These are phyloP conservation scores for Torrubiellomyces zombiae DNA, from an alignment of 2,329 filamentous ascomycete genomes.

Conservation along the genomic window DNA sequence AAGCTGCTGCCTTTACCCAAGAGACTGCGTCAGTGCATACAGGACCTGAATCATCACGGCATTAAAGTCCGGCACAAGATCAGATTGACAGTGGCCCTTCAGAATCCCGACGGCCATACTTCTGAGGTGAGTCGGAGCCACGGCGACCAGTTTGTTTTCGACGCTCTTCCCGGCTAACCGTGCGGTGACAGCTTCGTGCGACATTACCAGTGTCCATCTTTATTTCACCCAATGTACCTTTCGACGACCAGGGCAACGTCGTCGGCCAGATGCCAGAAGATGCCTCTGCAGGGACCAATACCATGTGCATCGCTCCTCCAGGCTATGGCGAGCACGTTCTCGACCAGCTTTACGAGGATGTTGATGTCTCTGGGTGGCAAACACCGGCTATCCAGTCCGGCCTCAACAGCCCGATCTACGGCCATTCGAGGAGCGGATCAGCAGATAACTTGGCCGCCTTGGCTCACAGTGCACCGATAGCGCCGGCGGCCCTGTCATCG, in stretches of 20 bases:
- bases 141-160: too few relatives aligned
- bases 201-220: constrained; percentile 85
- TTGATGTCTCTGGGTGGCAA: constrained; percentile 68
- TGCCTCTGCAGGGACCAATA: constrained; percentile 30
- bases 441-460: constrained; percentile 57
- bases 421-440: constrained; percentile 57
- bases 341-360: constrained; percentile 77
- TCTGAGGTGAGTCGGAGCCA: constrained; percentile 57
- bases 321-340: constrained; percentile 81
- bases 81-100: constrained; percentile 75
- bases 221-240: constrained; percentile 82
- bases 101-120: constrained; percentile 87
- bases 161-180: too few relatives aligned
- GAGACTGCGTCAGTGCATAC: constrained; percentile 65
- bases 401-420: constrained; percentile 66
- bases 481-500: constrained; percentile 41
- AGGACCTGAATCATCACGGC: constrained; percentile 74
- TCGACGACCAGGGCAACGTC: constrained; percentile 76
- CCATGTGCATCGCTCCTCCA: constrained; percentile 63
- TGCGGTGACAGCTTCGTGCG: constrained; percentile 49
- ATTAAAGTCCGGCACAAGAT: constrained; percentile 91
- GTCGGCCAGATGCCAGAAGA: constrained; percentile 40
- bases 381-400: constrained; percentile 55
- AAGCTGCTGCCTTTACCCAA: constrained; percentile 58
- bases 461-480: constrained; percentile 13